A percentile compares a stretch with the other conserved stretches of the same genome.
Evolutionary conservation across 306 rosid species (phyloP).

Genomic region (Astragalus membranaceus): DNA sequence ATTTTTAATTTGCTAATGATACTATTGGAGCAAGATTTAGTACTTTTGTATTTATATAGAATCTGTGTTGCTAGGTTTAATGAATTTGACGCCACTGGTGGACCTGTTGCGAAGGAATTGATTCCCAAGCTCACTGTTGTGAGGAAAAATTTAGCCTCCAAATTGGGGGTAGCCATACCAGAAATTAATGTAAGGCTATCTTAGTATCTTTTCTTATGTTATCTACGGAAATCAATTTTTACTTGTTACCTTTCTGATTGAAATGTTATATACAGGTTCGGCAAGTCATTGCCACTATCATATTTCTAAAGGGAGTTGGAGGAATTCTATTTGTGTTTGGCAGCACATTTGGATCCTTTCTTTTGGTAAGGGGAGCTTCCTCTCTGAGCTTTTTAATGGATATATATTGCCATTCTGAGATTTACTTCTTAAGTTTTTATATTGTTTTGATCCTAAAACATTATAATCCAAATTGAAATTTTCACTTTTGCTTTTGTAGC

Average conservation of each 20-base stretch:
- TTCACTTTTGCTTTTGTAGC: constrained; percentile 29
- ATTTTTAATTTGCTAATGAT: not conserved
- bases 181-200: constrained; percentile 48
- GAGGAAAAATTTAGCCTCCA: constrained; percentile 43
- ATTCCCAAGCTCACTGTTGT: constrained; percentile 47
- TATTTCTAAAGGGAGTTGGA: constrained; percentile 69
- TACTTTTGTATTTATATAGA: constrained; percentile 14
- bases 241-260: constrained; percentile 25
- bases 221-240: not conserved
- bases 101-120: constrained; percentile 68
- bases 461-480: not conserved
- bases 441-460: not conserved
- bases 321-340: constrained; percentile 78
- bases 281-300: constrained; percentile 42
- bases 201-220: not conserved
- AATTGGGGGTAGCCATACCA: constrained; percentile 50
- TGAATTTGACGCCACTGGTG: constrained; percentile 72
- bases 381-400: not conserved
- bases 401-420: not conserved
- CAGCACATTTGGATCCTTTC: constrained; percentile 61
- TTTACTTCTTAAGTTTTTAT: not conserved
- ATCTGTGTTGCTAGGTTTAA: constrained; percentile 48
- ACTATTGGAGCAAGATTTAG: constrained; percentile 4
- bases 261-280: constrained; percentile 40
- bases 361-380: constrained; percentile 50